Percentiles rank a stretch among this genome's conserved stretches.
phyloP scores from a whole-genome alignment of 2,329 filamentous ascomycete species.

The Orbilia brochopaga region DNA sequence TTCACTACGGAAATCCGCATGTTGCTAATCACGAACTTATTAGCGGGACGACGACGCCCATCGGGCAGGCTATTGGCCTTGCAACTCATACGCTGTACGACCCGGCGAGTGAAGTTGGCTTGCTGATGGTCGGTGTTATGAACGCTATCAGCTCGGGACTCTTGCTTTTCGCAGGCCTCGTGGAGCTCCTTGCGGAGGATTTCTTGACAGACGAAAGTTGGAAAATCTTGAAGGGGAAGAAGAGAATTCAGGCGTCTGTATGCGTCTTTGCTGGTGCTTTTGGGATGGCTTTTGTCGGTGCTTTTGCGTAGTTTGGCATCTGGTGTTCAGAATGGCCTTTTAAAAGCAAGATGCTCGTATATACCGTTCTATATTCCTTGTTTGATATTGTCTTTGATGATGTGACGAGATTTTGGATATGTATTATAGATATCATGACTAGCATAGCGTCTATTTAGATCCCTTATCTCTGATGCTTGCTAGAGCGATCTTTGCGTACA shows the following conservation, averaged over 20 bases:
- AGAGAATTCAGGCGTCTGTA: constrained; percentile 68
- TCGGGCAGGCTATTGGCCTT: constrained; percentile 70
- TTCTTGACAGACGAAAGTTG: constrained; percentile 66
- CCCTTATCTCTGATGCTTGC: neutral
- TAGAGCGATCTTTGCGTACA: neutral
- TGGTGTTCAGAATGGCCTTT: neutral
- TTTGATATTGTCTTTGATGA: neutral
- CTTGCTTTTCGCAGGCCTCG: constrained; percentile 61
- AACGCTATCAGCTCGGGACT: constrained; percentile 63
- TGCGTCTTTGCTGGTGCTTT: constrained; percentile 69
- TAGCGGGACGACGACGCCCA: constrained; percentile 65
- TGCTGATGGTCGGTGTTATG: constrained; percentile 70
- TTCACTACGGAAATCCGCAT: neutral
- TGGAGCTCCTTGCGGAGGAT: constrained; percentile 70
- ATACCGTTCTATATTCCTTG: neutral
- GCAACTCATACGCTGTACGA: constrained; percentile 66
- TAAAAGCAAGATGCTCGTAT: neutral
- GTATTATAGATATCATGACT: neutral
- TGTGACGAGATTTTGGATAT: neutral
- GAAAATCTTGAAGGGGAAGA: constrained; percentile 65
- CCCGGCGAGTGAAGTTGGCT: constrained; percentile 68
- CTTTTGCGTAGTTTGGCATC: constrained; percentile 58
- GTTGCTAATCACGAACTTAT: neutral
- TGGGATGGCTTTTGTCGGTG: constrained; percentile 74
- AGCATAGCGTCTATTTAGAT: neutral